These are phyloP conservation scores for Nissolia schottii DNA, from an alignment of 306 rosid genomes.

Conservation along the genomic window DNA sequence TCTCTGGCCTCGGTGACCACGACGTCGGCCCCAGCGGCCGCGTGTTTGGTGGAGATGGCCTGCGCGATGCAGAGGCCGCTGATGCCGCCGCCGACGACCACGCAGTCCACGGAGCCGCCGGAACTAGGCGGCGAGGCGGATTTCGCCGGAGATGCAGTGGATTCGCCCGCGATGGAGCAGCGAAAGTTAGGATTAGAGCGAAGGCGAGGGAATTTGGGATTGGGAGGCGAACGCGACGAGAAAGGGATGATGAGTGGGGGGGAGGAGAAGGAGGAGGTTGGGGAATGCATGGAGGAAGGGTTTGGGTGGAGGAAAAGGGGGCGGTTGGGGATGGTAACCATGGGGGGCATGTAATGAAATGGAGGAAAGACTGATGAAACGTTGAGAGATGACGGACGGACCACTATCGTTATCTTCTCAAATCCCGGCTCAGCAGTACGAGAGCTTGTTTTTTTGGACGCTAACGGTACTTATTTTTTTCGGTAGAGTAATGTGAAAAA, in stretches of 20 bases:
- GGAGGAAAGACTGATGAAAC: no score
- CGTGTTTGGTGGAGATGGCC: constrained; percentile 72
- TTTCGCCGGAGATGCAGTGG: constrained; percentile 44
- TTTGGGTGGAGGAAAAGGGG: constrained; percentile 23
- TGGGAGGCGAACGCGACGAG: constrained; percentile 1
- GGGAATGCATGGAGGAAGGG: constrained; percentile 25
- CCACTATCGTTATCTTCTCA: constrained; percentile 35
- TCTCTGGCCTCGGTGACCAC: constrained; percentile 70
- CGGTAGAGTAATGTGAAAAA: no score
- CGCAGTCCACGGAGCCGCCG: constrained; percentile 42
- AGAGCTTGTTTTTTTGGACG: no score
- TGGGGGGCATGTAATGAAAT: constrained; percentile 19
- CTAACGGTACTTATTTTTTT: no score
- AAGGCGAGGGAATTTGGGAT: constrained; percentile 11
- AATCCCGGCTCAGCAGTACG: no score
- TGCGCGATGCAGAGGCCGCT: constrained; percentile 92
- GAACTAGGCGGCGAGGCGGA: neutral
- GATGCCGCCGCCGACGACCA: constrained; percentile 84
- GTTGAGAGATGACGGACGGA: neutral
- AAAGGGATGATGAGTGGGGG: neutral
- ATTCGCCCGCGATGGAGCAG: constrained; percentile 54
- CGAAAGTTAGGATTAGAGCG: constrained; percentile 36
- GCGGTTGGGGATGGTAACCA: constrained; percentile 32
- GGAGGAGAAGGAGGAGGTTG: neutral
- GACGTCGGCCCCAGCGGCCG: constrained; percentile 45